A percentile compares a stretch with the other conserved stretches of the same genome.
phyloP scores from a whole-genome alignment of 352 stramenopile genomes.

The Stramenopiles sp. region DNA sequence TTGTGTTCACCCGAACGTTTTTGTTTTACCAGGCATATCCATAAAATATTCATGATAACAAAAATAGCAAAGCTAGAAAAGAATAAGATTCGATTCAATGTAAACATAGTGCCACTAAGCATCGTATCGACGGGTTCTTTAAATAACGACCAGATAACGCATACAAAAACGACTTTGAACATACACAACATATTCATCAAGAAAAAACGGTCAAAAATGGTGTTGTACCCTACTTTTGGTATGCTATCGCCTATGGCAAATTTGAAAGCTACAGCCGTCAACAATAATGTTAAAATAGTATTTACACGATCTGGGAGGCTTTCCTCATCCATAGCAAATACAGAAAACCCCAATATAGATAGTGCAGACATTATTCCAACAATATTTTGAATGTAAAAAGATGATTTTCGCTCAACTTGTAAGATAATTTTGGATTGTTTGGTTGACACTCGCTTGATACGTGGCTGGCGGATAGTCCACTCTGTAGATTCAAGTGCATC shows the following conservation, averaged over 20 bases:
- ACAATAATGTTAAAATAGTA: constrained; percentile 36
- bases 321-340: constrained; percentile 32
- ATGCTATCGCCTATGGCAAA: constrained; percentile 31
- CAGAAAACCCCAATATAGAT: constrained; percentile 37
- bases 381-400: constrained; percentile 39
- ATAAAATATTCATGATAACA: too few relatives aligned
- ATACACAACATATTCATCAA: constrained; percentile 16
- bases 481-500: constrained; percentile 19
- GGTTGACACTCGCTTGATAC: constrained; percentile 27
- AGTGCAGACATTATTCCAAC: constrained; percentile 32
- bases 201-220: constrained; percentile 33
- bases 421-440: constrained; percentile 34
- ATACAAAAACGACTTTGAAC: constrained; percentile 18
- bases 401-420: constrained; percentile 33
- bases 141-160: constrained; percentile 17
- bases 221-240: constrained; percentile 42
- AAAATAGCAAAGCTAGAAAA: too few relatives aligned
- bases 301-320: constrained; percentile 35
- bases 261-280: constrained; percentile 43
- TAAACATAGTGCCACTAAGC: too few relatives aligned
- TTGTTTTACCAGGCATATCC: too few relatives aligned
- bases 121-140: too few relatives aligned
- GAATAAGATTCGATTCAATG: too few relatives aligned
- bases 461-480: constrained; percentile 32
- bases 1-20: too few relatives aligned